A percentile compares a stretch with the other conserved stretches of the same genome.
Conservation (phyloP, 192 early-diverging fungal genomes). For the Coemansia sp. region DNA sequence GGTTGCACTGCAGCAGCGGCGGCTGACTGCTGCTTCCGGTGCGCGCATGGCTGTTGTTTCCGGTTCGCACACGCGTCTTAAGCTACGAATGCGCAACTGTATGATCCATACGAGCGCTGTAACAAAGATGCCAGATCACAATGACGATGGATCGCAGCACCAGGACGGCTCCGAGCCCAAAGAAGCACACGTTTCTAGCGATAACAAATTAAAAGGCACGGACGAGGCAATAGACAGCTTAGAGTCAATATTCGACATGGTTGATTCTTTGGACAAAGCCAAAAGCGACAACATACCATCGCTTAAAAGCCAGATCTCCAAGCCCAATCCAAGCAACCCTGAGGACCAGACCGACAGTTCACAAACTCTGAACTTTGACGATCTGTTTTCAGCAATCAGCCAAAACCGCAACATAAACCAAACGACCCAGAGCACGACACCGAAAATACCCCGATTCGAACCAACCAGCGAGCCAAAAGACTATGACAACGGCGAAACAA, state of each 20-base stretch:
- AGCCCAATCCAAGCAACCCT: too few relatives aligned
- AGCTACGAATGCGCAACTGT: not conserved
- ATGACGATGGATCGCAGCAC: not conserved
- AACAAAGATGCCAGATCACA: not conserved
- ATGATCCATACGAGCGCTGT: conserved; percentile 1
- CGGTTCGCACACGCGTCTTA: not conserved
- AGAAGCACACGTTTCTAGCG: not conserved
- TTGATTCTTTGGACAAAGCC: conserved; percentile 13
- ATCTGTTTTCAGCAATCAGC: conserved; percentile 23
- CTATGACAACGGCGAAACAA: too few relatives aligned
- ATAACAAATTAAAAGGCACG: not conserved
- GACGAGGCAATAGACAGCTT: conserved; percentile 22
- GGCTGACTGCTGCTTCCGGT: not conserved
- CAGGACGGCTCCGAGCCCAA: not conserved
- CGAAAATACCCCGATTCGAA: not conserved
- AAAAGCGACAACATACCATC: not conserved
- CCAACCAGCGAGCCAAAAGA: too few relatives aligned
- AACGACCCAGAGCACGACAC: not conserved
- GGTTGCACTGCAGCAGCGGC: not conserved
- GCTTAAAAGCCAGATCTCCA: not conserved
- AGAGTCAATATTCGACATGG: conserved; percentile 31
- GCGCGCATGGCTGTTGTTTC: too few relatives aligned
- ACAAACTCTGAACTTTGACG: conserved; percentile 18
- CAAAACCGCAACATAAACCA: conserved; percentile 2
- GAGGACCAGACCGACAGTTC: not conserved